phyloP scores from a whole-genome alignment of 805 yeast genomes.

The Pichia californica region DNA sequence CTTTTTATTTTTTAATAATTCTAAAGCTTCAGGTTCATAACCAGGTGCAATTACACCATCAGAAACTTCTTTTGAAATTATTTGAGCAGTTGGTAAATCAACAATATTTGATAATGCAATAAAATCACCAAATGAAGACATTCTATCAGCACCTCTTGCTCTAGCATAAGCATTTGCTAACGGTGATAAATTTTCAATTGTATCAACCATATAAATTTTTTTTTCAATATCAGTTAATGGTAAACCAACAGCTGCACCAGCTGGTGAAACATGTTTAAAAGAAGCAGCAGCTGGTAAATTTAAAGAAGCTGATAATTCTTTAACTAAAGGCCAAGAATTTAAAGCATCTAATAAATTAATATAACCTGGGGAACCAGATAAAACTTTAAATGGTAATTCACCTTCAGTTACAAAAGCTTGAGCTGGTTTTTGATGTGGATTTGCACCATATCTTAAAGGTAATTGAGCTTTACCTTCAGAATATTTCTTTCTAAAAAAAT shows the following conservation, averaged over 20 bases:
- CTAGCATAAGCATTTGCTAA: slow-evolving; percentile 97
- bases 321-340: slow-evolving; percentile 98
- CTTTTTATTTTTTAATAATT: slow-evolving; percentile 83
- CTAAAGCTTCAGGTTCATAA: slow-evolving; percentile 86
- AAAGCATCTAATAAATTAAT: slow-evolving; percentile 94
- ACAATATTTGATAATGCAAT: slow-evolving; percentile 96
- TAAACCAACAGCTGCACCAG: slow-evolving; percentile 96
- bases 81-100: slow-evolving; percentile 92
- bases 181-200: slow-evolving; percentile 91
- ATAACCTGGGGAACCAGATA: slow-evolving; percentile 95
- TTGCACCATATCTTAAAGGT: slow-evolving; percentile 96
- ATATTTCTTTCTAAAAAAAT: slow-evolving; percentile 95
- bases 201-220: slow-evolving; percentile 91
- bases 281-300: slow-evolving; percentile 98
- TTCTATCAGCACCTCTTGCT: slow-evolving; percentile 99
- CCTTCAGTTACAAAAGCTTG: slow-evolving; percentile 89
- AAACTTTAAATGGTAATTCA: slow-evolving; percentile 87
- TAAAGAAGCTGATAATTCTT: slow-evolving; percentile 89
- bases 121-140: slow-evolving; percentile 98
- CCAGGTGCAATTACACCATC: slow-evolving; percentile 99
- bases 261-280: slow-evolving; percentile 98
- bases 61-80: slow-evolving; percentile 93
- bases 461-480: slow-evolving; percentile 84
- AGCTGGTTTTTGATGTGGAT: slow-evolving; percentile 99
- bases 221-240: slow-evolving; percentile 89